Evolutionary conservation across 2,329 filamentous ascomycete species (phyloP).

Genomic region (Hymenotorrendiella dingleyae): DNA sequence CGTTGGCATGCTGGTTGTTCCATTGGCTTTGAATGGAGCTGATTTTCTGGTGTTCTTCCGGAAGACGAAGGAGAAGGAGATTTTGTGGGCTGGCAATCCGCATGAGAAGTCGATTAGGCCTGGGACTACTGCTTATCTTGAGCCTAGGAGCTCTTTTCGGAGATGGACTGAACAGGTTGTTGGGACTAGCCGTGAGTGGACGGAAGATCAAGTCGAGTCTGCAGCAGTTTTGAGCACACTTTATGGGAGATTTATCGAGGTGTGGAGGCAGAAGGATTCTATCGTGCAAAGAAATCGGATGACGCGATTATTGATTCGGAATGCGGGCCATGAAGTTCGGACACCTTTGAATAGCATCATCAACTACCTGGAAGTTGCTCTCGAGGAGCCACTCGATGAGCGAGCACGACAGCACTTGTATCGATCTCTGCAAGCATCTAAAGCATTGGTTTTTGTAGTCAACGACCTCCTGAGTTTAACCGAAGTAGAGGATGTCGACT

Average conservation of each 20-base stretch:
- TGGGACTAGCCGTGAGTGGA: slow-evolving; percentile 20
- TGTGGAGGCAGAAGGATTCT: slow-evolving; percentile 20
- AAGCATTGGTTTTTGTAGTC: slow-evolving; percentile 86
- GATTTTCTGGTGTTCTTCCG: slow-evolving; percentile 22
- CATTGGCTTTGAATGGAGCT: slow-evolving; percentile 12
- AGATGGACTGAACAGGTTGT: slow-evolving; percentile 20
- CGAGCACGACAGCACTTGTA: slow-evolving; percentile 81
- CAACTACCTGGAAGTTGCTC: slow-evolving; percentile 83
- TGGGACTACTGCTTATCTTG: slow-evolving; percentile 12
- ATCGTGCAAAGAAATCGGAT: slow-evolving; percentile 18
- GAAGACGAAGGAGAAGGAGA: slow-evolving; percentile 17
- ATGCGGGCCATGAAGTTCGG: slow-evolving; percentile 78
- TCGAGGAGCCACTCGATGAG: slow-evolving; percentile 69
- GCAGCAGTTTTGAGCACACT: slow-evolving; percentile 17
- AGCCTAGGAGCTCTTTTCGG: slow-evolving; percentile 18
- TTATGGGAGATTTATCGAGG: slow-evolving; percentile 21
- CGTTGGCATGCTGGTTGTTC: slow-evolving; percentile 19
- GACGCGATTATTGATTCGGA: slow-evolving; percentile 33
- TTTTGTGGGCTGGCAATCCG: slow-evolving; percentile 21
- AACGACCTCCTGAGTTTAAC: slow-evolving; percentile 84
- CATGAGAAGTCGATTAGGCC: slow-evolving; percentile 15
- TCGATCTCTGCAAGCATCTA: slow-evolving; percentile 80
- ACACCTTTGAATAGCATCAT: slow-evolving; percentile 89
- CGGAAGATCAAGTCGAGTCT: slow-evolving; percentile 22
- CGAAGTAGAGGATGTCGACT: slow-evolving; percentile 61